Base-by-base conservation (phyloP, 2,329 filamentous ascomycete species). In the Biscogniauxia mediterranea region DNA sequence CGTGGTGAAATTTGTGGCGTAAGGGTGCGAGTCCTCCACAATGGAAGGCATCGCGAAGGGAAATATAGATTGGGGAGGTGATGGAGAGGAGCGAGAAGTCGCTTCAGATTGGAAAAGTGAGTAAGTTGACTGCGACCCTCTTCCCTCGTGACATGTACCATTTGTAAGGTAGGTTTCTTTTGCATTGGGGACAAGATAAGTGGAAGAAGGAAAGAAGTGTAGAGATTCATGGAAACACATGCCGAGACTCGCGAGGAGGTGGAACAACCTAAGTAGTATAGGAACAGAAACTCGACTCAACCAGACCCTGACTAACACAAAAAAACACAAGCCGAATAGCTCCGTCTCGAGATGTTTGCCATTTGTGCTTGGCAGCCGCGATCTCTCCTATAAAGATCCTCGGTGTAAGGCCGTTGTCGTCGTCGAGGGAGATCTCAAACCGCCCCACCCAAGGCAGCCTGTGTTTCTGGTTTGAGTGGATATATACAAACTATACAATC, bases 1-100 rank as follows among this genome's bases (percentile, higher is more conserved):
- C 56, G 60, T 23, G 1, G 66, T 69, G 52, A 67, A 59, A 53
- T 69, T 71, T 56, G 70, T 60, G 53, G 42, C 59, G 49, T 64
- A 63, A 49, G 59, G 19, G 7, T 60, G 61, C 50, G 61, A 58
- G 58, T 61, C 54, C 56, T 70, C 66, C 62, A 71, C 62, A 52
- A 64, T 63, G 20, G 68, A 69, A 52, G 65, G 59, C 62, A 67
- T 64, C 32, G 46, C 62, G 50, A 51, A 6, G 17, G 17, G 52
- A 51, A 23, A 57, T n/a, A 25, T 23, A 28, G 51, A 60, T 25
- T 49, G 53, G 51, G n/a, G 6, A 11, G 55, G 49, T 42, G 51
- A 56, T 53, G 52, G 26, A 15, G 46, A 53, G 32, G 46, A 19
- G 38, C 49, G 20, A 28, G 61, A 58, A 28, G 58, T 23, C 32